Percentiles rank a stretch among this genome's conserved stretches.
Conservation (phyloP, 1,284 basidiomycete genomes). For the Ustilago lituana region DNA sequence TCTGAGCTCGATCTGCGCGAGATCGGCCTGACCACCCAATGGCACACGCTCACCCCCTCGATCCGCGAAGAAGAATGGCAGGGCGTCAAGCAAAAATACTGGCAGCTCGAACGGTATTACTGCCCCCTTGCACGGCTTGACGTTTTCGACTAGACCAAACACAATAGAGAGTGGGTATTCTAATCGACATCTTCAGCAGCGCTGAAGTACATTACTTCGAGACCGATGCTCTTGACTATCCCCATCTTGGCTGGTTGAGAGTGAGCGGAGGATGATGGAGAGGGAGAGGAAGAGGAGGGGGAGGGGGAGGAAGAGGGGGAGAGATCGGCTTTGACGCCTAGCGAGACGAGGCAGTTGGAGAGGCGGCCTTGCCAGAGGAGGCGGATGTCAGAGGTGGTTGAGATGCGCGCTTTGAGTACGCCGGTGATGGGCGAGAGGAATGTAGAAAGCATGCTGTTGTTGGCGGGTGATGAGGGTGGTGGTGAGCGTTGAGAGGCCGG, state of each 20-base stretch:
- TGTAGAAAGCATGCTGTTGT: not conserved
- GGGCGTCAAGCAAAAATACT: constrained; percentile 61
- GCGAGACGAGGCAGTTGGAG: constrained; percentile 84
- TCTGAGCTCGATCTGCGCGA: constrained; percentile 86
- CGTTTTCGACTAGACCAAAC: constrained; percentile 1
- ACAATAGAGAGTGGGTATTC: too few species aligned
- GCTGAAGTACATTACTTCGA: constrained; percentile 87
- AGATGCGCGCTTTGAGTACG: constrained; percentile 86
- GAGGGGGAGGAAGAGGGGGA: constrained; percentile 79
- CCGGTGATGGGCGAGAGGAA: constrained; percentile 73
- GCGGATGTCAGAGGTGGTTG: constrained; percentile 78
- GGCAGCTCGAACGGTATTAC: constrained; percentile 52
- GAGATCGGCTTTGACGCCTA: constrained; percentile 88
- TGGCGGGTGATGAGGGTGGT: not conserved
- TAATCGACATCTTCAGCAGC: constrained; percentile 6
- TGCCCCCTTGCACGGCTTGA: constrained; percentile 46
- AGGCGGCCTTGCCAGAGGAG: constrained; percentile 94
- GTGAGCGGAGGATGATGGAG: not conserved
- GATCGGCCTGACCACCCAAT: constrained; percentile 78
- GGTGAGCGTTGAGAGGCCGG: not conserved
- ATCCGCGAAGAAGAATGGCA: constrained; percentile 59
- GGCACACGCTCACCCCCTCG: constrained; percentile 74
- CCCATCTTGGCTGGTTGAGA: constrained; percentile 8
- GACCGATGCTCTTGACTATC: constrained; percentile 78
- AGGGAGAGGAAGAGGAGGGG: constrained; percentile 57